Evolutionary conservation across 805 yeast genomes (phyloP).

Genomic region (Candida coquimbonensis): DNA sequence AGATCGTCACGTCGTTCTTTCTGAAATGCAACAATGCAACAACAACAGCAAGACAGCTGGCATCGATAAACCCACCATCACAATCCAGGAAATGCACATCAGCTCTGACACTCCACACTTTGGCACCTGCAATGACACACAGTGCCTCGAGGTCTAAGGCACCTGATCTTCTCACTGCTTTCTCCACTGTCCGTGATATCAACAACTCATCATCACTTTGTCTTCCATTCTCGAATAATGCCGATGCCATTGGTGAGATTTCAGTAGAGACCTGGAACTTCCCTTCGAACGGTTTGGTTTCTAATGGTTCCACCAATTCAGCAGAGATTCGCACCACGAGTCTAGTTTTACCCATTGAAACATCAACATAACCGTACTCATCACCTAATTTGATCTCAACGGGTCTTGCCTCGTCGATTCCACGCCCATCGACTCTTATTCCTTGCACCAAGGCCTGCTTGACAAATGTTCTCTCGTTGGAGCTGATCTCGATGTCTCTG

Average conservation of each 20-base stretch:
- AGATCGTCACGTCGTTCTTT: conserved; percentile 75
- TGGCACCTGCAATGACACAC: conserved; percentile 84
- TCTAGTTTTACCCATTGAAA: conserved; percentile 68
- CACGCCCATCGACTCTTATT: conserved; percentile 63
- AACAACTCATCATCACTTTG: conserved; percentile 76
- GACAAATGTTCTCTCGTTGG: conserved; percentile 56
- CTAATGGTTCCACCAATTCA: conserved; percentile 70
- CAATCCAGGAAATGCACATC: conserved; percentile 83
- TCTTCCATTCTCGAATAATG: conserved; percentile 66
- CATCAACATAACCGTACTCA: conserved; percentile 77
- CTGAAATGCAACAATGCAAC: conserved; percentile 76
- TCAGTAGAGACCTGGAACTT: conserved; percentile 78
- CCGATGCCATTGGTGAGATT: conserved; percentile 83
- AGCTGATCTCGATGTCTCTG: conserved; percentile 52
- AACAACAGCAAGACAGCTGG: conserved; percentile 85
- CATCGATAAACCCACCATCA: conserved; percentile 91
- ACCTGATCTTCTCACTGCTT: conserved; percentile 83
- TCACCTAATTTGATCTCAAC: conserved; percentile 59
- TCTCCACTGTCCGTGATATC: conserved; percentile 78
- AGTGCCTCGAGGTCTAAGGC: conserved; percentile 87
- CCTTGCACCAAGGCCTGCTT: conserved; percentile 56
- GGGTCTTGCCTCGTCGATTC: conserved; percentile 54
- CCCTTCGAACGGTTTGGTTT: conserved; percentile 93
- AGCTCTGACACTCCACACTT: conserved; percentile 88
- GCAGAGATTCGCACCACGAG: conserved; percentile 70